Base-by-base conservation (phyloP, 2,329 filamentous ascomycete genomes). In the Stagonosporopsis cucurbitacearum region DNA sequence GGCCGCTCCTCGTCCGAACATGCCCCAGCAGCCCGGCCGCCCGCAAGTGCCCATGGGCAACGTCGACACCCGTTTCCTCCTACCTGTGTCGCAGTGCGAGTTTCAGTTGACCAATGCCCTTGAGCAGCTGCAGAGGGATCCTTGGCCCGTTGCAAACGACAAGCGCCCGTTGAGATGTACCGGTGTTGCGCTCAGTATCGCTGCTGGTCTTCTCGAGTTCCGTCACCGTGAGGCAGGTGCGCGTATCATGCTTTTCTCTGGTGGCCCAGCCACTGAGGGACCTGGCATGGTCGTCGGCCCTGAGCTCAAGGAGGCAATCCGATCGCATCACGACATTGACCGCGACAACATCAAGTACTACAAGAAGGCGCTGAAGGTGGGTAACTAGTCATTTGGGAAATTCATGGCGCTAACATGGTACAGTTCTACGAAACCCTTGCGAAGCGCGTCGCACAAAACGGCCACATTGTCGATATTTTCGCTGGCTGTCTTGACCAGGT, bases 321-420 rank as follows among this genome's bases (percentile, higher is more conserved):
- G 95, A 72, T 98, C 94, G 37, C 95, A 99, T 79, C 95, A 99
- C 78, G 95, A 99, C 71, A 99, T 99, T 76, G 95, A 99, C 75
- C 88, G 93, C 54, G 95, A 99, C 77, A 97, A 97, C 75, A 96
- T 96, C 80, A 99, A 99, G 78, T 97, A 98, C 79, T 98, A 96
- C 81, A 99, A 99, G 84, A 99, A 99, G 80, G 95, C 95, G 20
- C 79, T 97, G 46, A 99, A 98, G 86, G 90, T 92, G 76, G 55
- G 81, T 47, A 22, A 1, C 25, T 1, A 2, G 22, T 7, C 9
- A 25, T 13, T 5, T 8, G 9, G 11, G 22, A 20, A 4, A 30
- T 25, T 19, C 19, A 28, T 12, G 20, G 15, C 36, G 19, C 36
- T 36, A 25, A 54, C 23, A 46, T 37, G 17, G 13, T 6, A 22